Base-by-base conservation (phyloP, 2,329 filamentous ascomycete species). In the Aspergillus intermedius region DNA sequence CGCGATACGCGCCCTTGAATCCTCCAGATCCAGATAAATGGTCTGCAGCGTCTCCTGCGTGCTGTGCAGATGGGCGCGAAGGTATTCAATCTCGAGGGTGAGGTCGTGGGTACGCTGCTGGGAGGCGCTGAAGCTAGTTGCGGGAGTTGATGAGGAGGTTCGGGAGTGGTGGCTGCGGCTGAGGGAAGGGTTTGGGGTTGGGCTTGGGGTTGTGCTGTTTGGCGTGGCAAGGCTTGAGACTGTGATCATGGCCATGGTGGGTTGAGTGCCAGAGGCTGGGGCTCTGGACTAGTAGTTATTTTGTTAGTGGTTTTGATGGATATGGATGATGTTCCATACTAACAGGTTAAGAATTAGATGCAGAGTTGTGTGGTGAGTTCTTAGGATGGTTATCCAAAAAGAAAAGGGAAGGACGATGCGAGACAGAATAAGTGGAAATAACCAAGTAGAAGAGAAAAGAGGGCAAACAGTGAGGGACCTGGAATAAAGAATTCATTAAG, bases 21-120 rank as follows among this genome's bases (percentile, higher is more conserved):
- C 50, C 3, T 53, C 46, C 3, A 55, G 49, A 23, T 58, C 47
- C 10, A 41, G 44, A 23, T 49, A 46, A 40, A 53, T 37, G 5
- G 40, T 25, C 3, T 50, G 30, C 2, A 53, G 42, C 23, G 50
- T 49, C 12, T 32, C 22, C n/a, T 49, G 42, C 13, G 41, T 42
- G 21, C 10, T 19, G 5, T 42, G 23, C 13, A 42, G 41, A n/a
- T 19, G 12, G 21, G 10, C 1, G 6, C 22, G 41, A 22, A 42
- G 41, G n/a, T 42, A 25, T 5, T 25, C 41, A 6, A 15, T 42
- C 19, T 42, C 41, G 22, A 25, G 12, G n/a, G 23, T 13, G 6
- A 19, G 17, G 39, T 15, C 39, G 5, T 21, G 17, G 15, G 39
- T 13, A 5, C 13, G 39, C 39, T 41, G 28, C 41, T 19, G 51